Conservation (phyloP, 768 basidiomycete genomes). For the Boletus insuetus region DNA sequence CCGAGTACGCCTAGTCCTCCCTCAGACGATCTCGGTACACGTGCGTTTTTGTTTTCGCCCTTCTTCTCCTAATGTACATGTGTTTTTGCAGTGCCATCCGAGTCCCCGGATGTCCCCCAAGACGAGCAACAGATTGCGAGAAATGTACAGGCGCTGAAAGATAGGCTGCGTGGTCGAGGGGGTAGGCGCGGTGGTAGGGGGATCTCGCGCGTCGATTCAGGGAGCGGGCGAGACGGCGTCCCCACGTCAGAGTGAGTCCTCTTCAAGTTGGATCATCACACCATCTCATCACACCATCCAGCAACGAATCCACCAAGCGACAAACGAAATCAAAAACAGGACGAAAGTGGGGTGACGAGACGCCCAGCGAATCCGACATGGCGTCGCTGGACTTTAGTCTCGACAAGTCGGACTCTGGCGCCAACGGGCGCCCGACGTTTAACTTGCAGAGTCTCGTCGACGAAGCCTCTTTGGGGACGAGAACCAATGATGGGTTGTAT, state of each 20-base stretch:
- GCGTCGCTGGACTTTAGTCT: constrained; percentile 85
- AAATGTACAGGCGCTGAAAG: constrained; percentile 89
- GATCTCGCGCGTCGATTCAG: constrained; percentile 46
- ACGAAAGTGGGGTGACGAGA: constrained; percentile 90
- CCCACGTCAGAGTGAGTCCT: constrained; percentile 68
- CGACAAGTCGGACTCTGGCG: constrained; percentile 45
- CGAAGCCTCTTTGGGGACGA: constrained; percentile 69
- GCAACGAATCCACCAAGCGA: constrained; percentile 59
- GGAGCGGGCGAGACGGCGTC: constrained; percentile 58
- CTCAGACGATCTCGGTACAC: constrained; percentile 56
- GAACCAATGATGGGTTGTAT: constrained; percentile 70
- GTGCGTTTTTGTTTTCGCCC: constrained; percentile 34
- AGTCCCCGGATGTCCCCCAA: constrained; percentile 48
- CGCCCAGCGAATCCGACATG: constrained; percentile 85
- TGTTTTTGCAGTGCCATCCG: constrained; percentile 40
- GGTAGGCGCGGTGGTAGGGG: constrained; percentile 54
- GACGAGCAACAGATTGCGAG: constrained; percentile 91
- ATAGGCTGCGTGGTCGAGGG: constrained; percentile 73
- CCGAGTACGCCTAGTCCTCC: constrained; percentile 43
- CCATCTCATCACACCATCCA: constrained; percentile 36
- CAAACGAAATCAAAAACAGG: constrained; percentile 68
- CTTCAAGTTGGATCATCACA: not conserved
- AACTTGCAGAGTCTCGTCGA: constrained; percentile 67
- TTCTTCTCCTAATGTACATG: not conserved
- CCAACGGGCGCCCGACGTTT: constrained; percentile 32